Base-by-base conservation (phyloP, 495 filamentous ascomycete species). In the Xylaria palmicola region DNA sequence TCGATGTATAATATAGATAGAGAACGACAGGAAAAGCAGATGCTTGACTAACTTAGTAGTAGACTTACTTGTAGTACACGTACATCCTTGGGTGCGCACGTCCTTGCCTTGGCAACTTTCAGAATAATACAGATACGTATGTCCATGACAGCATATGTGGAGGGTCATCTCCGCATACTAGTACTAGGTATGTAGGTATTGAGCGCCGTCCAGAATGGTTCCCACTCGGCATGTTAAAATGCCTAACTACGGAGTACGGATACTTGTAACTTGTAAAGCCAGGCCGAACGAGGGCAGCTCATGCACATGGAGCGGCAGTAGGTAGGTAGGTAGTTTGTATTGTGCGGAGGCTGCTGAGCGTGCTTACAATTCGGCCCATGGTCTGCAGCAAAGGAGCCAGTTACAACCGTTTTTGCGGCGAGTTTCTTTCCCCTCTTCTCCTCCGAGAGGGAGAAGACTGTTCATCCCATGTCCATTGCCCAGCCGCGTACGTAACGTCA, bases 111-210 rank as follows among this genome's bases (percentile, higher is more conserved):
- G 30, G 39, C n/a, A 7, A 47, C 41, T 36, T 47, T 15, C 6
- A 47, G 3, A 37, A 29, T 37, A n/a, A 26, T 12, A n/a, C n/a
- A n/a, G n/a, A n/a, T 22, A 26, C 41, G 20, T 22, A 12, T 15
- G 37, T 30, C 13, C 55, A 57, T 57, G 55, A 48, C 41, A 57
- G 55, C 55, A 36, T 27, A 57, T 57, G 55, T 57, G 55, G 55
- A 57, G 55, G 55, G 39, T 57, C 55, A 57, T 57, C 55, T 57
- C 55, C 55, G 41, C 55, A 57, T 24, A 5, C 9, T n/a, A n/a
- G n/a, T n/a, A n/a, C n/a, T n/a, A n/a, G n/a, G n/a, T n/a, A n/a
- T n/a, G n/a, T n/a, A n/a, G n/a, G n/a, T n/a, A n/a, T n/a, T 29
- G 6, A 32, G 5, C 41, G 24, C 37, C n/a, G 26, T 30, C 17